Percentiles rank a stretch among this genome's conserved stretches.
phyloP scores from a whole-genome alignment of 1,284 basidiomycete genomes.

The Xerocomus cyaneibrunnescens region DNA sequence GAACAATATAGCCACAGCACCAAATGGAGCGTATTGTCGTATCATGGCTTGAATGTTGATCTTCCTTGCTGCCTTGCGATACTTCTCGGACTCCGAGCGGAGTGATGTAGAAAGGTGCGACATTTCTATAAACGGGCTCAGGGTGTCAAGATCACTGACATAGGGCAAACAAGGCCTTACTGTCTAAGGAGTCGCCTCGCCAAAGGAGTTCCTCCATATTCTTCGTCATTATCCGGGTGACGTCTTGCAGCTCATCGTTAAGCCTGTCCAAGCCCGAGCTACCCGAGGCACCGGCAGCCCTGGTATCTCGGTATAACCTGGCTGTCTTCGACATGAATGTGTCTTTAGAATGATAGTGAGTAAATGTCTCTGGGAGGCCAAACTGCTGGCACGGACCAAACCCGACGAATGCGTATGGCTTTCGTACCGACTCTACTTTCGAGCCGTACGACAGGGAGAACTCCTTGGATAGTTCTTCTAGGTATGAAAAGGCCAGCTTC shows the following conservation, averaged over 20 bases:
- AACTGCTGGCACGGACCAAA: constrained; percentile 60
- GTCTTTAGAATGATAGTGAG: constrained; percentile 49
- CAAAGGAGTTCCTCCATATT: constrained; percentile 99
- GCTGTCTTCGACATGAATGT: constrained; percentile 99
- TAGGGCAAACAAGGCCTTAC: constrained; percentile 46
- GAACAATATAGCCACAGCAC: constrained; percentile 75
- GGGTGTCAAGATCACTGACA: constrained; percentile 1
- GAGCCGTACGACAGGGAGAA: constrained; percentile 90
- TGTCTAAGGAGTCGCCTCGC: constrained; percentile 95
- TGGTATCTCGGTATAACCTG: constrained; percentile 90
- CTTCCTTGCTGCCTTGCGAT: constrained; percentile 92
- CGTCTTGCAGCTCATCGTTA: constrained; percentile 96
- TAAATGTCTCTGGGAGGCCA: constrained; percentile 1
- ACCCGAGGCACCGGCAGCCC: constrained; percentile 75
- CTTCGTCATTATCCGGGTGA: constrained; percentile 99
- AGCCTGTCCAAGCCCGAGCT: constrained; percentile 78
- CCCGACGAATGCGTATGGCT: constrained; percentile 95
- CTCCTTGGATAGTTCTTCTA: constrained; percentile 97
- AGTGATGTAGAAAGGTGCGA: constrained; percentile 97
- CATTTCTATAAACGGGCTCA: constrained; percentile 66
- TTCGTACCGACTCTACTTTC: constrained; percentile 81
- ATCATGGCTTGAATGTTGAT: constrained; percentile 94
- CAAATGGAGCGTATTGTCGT: constrained; percentile 93
- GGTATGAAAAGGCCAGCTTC: constrained; percentile 96
- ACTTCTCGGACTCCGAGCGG: constrained; percentile 95